Percentiles rank a stretch among this genome's conserved stretches.
These are phyloP conservation scores for Xanthoparmelia taractica DNA, from an alignment of 495 filamentous ascomycete genomes.

Conservation along the genomic window DNA sequence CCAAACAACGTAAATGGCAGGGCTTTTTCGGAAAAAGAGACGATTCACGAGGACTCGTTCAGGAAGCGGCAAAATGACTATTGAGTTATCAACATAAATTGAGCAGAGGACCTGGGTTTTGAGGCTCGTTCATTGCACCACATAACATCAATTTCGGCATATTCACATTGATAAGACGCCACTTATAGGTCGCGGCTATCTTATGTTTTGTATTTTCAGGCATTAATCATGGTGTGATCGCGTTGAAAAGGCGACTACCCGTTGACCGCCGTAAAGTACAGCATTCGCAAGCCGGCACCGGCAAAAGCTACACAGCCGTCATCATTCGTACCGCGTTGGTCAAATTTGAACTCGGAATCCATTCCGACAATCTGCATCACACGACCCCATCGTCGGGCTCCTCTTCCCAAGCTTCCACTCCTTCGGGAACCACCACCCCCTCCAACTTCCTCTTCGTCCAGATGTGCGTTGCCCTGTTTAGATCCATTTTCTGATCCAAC, in stretches of 20 bases:
- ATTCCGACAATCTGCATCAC: not conserved
- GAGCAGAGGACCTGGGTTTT: too few species aligned
- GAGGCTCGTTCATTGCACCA: not conserved
- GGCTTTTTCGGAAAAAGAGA: not conserved
- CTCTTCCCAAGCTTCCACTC: not conserved
- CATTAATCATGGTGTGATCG: not conserved
- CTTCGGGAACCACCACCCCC: not conserved
- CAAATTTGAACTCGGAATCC: not conserved
- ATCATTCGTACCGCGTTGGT: too few species aligned
- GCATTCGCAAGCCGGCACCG: too few species aligned
- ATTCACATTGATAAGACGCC: not conserved
- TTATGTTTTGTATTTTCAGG: not conserved
- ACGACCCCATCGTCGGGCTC: not conserved
- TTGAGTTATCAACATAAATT: too few species aligned
- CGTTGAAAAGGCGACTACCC: not conserved
- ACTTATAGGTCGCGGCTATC: not conserved
- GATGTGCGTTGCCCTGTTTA: not conserved
- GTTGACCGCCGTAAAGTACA: too few species aligned
- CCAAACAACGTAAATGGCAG: not conserved
- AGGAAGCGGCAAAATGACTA: not conserved
- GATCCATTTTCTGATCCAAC: not conserved
- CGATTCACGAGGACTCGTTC: not conserved
- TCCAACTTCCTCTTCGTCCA: conserved; percentile 1
- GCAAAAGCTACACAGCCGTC: too few species aligned
- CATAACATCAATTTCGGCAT: not conserved